Conservation (phyloP, 352 stramenopile species). For the Phytopythium kandeliae region DNA sequence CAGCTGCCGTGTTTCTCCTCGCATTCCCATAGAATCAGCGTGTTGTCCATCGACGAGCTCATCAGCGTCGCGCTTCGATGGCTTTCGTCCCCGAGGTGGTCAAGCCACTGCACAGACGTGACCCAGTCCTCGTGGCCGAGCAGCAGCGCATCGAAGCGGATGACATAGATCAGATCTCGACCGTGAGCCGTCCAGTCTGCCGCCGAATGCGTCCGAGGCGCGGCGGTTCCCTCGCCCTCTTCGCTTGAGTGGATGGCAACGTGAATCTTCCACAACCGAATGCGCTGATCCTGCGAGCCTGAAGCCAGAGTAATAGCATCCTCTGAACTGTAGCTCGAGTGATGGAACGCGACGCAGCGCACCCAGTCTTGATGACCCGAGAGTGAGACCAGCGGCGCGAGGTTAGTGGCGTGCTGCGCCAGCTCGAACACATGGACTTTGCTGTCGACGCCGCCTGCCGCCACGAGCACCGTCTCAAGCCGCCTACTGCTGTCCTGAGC, state of each 20-base stretch:
- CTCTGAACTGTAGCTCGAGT: background rate
- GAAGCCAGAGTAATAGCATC: slow-evolving; percentile 39
- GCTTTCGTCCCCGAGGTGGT: slow-evolving; percentile 6
- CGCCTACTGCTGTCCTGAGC: background rate
- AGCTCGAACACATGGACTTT: slow-evolving; percentile 67
- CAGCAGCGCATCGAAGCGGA: slow-evolving; percentile 64
- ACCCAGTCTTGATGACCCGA: slow-evolving; percentile 69
- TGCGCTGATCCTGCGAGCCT: slow-evolving; percentile 61
- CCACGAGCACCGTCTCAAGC: slow-evolving; percentile 36
- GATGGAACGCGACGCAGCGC: slow-evolving; percentile 51
- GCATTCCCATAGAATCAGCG: slow-evolving; percentile 56
- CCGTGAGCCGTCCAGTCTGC: background rate
- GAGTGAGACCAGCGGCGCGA: slow-evolving; percentile 35
- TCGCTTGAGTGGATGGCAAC: background rate
- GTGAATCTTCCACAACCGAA: slow-evolving; percentile 63
- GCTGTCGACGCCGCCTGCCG: slow-evolving; percentile 58
- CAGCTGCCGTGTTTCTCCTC: slow-evolving; percentile 20
- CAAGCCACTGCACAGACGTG: slow-evolving; percentile 58
- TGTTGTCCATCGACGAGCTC: slow-evolving; percentile 78
- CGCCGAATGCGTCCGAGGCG: background rate
- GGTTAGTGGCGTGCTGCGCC: background rate
- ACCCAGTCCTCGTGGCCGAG: slow-evolving; percentile 80
- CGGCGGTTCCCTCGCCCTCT: background rate
- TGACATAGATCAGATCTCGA: slow-evolving; percentile 18
- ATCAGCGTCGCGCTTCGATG: slow-evolving; percentile 22